phyloP scores from a whole-genome alignment of 148 eudicot species.

The Rhododendron henanense region DNA sequence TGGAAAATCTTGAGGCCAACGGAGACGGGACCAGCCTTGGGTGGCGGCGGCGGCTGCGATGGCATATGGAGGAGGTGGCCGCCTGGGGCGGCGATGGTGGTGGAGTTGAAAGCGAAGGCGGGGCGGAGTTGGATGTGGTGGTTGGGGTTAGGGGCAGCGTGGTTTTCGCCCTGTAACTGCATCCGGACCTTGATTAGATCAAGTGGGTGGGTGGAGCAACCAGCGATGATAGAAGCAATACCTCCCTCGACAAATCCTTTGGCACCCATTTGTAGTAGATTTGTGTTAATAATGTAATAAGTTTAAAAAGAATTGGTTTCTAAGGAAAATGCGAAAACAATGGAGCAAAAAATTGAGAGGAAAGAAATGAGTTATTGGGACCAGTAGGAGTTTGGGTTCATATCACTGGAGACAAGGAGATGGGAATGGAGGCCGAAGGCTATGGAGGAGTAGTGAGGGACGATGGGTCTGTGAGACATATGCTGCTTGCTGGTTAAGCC shows the following conservation, averaged over 20 bases:
- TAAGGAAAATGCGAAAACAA: not conserved
- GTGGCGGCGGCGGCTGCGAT: conserved; percentile 19
- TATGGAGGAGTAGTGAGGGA: conserved; percentile 30
- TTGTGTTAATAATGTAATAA: not conserved
- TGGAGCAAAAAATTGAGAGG: not conserved
- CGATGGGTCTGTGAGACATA: conserved; percentile 74
- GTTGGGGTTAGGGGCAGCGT: not conserved
- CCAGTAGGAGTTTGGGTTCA: conserved; percentile 27
- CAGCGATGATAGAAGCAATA: conserved; percentile 50
- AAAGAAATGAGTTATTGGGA: not conserved
- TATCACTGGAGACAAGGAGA: conserved; percentile 2
- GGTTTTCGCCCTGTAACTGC: conserved; percentile 56
- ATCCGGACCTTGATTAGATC: conserved; percentile 59
- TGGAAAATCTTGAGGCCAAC: conserved; percentile 36
- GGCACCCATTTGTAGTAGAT: conserved; percentile 22
- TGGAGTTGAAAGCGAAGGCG: conserved; percentile 29
- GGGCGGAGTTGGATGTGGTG: conserved; percentile 28
- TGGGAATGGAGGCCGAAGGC: conserved; percentile 36
- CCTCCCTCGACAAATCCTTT: conserved; percentile 65
- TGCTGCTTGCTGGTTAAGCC: not conserved
- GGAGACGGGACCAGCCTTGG: conserved; percentile 28
- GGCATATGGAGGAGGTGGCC: not conserved
- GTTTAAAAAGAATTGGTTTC: not conserved
- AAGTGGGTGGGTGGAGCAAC: conserved; percentile 57
- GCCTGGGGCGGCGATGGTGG: not conserved